Base-by-base conservation (phyloP, 1,284 basidiomycete species). In the Rhizoctonia solani region DNA sequence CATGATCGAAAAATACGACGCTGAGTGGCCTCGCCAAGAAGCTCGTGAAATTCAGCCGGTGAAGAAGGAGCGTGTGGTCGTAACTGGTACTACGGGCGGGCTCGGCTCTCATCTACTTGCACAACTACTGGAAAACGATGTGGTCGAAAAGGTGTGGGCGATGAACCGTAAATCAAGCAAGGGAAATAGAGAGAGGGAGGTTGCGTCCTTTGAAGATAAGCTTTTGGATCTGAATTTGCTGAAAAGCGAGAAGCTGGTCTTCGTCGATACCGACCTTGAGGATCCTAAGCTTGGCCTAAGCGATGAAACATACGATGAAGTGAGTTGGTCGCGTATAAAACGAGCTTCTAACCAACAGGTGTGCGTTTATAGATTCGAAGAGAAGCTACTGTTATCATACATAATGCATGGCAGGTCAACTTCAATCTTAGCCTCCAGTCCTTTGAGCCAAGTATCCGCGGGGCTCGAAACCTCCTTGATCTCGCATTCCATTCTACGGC, bases 81-180 rank as follows among this genome's bases (percentile, higher is more conserved):
- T 78, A 19, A 79, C 77, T 1, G 77, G 77, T 1, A 75, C 75
- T 8, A 78, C 77, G 14, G 77, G 77, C 2, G 75, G 72, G 44
- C 69, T 79, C 1, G 77, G 77, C 3, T 73, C 74, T 0, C 61
- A 72, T 29, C 58, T 77, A 3, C 72, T 79, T 4, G 73, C 72
- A 0, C 66, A 72, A 29, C 66, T 78, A 3, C 61, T 76, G 1
- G 67, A 23, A 21, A 44, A 37, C 13, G 49, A 54, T 16, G 16
- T 1, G 16, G 69, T 71, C 3, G 47, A 54, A 16, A 42, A 27
- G 29, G 58, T 71, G 1, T 71, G 70, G 67, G 69, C 69, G 19
- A 25, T 70, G 8, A 70, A 70, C 52, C 32, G 69, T 9, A 46
- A 49, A 16, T 42, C 37, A 5, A 54, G 44, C 11, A 50, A 27